Conservation (phyloP, 2,329 filamentous ascomycete genomes). For the Stagonosporopsis cucurbitacearum region DNA sequence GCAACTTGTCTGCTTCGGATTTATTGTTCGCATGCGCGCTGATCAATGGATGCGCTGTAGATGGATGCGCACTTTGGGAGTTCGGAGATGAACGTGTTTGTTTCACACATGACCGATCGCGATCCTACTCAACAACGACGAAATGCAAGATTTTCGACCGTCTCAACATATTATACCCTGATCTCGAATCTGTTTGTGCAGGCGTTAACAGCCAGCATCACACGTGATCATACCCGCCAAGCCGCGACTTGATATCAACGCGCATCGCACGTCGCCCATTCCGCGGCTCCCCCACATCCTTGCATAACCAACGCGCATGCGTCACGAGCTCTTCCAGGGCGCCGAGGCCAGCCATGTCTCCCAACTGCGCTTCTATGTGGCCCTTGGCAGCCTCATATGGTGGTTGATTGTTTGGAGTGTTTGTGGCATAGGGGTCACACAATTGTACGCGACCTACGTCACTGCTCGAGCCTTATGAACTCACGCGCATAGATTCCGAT, state of each 20-base stretch:
- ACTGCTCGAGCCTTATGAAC: conserved; percentile 2
- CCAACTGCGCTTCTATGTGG: conserved; percentile 48
- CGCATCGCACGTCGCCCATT: conserved; percentile 3
- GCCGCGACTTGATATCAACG: neutral
- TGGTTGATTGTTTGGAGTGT: conserved; percentile 63
- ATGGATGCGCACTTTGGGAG: conserved; percentile 1
- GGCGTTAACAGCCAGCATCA: neutral
- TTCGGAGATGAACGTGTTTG: conserved; percentile 9
- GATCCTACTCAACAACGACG: neutral
- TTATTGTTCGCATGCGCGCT: neutral
- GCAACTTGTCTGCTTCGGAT: neutral
- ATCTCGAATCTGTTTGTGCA: too few species aligned
- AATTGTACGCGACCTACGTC: conserved; percentile 57
- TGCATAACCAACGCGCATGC: conserved; percentile 42
- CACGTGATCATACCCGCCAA: conserved; percentile 18
- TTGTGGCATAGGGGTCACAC: conserved; percentile 63
- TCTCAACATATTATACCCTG: neutral
- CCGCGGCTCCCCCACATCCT: conserved; percentile 9
- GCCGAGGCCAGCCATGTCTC: conserved; percentile 42
- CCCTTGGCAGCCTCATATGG: conserved; percentile 61
- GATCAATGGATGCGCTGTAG: neutral
- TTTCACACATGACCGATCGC: conserved; percentile 2
- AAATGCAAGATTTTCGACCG: neutral
- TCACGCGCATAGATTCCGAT: conserved; percentile 56
- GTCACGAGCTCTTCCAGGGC: conserved; percentile 31